Evolutionary conservation across 1,284 basidiomycete genomes (phyloP), one percentile per base, ranked within the genome.

Genomic region (Marasmius oreades): DNA sequence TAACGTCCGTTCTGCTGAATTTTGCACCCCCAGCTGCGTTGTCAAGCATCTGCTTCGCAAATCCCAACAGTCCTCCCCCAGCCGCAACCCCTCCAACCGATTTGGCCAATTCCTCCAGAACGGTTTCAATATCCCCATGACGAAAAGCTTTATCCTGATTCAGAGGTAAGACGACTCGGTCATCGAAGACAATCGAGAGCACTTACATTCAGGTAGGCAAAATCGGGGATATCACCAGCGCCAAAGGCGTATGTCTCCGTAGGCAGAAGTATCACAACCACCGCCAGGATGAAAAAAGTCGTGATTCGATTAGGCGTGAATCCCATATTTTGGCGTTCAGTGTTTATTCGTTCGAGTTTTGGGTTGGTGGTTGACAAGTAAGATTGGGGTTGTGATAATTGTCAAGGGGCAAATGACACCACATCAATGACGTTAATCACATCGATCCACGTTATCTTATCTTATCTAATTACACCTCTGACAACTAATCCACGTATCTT

Each of bases 101-200:
- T 67, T 89, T 89, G 56, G 78, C 78, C 14, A 88, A 69, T 33
- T 76, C 77, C 50, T 76, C 74, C 23, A 86, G 74, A 57, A 84
- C 77, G 60, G 78, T 79, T 70, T 85, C 83, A 56, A 90, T 89
- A 64, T 91, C 88, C 14, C 88, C 86, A 74, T 90, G 88, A 54
- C 87, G 77, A 70, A 85, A 90, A 0, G 87, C 87, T 69, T 87
- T 88, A 69, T 80, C 82, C 84, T 57, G 47, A 45, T 39, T 59
- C 24, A 60, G 59, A 39, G 28, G 39, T 42, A 7, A 34, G 34
- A 42, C 37, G 52, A 53, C 46, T 51, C 52, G 39, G 39, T 51
- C 18, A 48, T 37, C 23, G 34, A 42, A 12, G n/a, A 45, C 24
- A n/a, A 34, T 8, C 14, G 37, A 44, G 34, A 53, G 33, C 64